Evolutionary conservation across 2,329 filamentous ascomycete species (phyloP), one percentile per base, ranked within the genome.

Genomic region (Diaporthe sp.): DNA sequence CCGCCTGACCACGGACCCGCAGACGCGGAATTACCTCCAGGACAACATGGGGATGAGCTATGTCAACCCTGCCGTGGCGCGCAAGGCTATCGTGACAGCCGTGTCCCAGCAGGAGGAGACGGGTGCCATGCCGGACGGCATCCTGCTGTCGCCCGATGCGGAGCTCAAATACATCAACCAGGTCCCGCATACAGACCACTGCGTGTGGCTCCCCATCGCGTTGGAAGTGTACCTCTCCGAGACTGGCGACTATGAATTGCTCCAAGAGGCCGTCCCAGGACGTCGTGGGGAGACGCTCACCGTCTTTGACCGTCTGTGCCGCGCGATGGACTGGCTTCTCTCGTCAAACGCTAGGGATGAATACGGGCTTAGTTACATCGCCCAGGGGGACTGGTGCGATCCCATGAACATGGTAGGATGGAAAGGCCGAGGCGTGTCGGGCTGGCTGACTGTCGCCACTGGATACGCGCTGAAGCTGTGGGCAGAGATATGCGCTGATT

Each of bases 321-420:
- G 86, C n/a, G 88, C 89, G 51, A 89, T 91, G 87, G 86, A 90
- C 80, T 90, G 88, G 87, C 82, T 90, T 0, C 82, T 90, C 9
- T 77, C 80, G 3, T 15, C 53, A n/a, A 35, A 56, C 17, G 83
- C 86, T 2, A 86, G 88, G 68, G 89, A 91, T 75, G 79, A 84
- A 30, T 86, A 88, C 4, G 88, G 88, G 0, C 83, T 91, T 9
- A 89, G 86, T 78, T 90, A 87, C 81, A 90, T 90, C 76, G 88
- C 88, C 0, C 88, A 90, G 79, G 89, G 89, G 47, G 89, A 91
- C 79, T 91, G 88, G 88, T 91, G 89, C 76, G 89, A 90, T 75
- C 89, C 88, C 4, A 89, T 90, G 86, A 91, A 91, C 80, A 91
- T 91, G 89, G 89, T 89, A n/a, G 88, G 88, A 5, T 88, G 87